A percentile compares a stretch with the other conserved stretches of the same genome.
These are phyloP conservation scores for Neurospora crassa DNA, from an alignment of 2,329 filamentous ascomycete species.

Conservation along the genomic window DNA sequence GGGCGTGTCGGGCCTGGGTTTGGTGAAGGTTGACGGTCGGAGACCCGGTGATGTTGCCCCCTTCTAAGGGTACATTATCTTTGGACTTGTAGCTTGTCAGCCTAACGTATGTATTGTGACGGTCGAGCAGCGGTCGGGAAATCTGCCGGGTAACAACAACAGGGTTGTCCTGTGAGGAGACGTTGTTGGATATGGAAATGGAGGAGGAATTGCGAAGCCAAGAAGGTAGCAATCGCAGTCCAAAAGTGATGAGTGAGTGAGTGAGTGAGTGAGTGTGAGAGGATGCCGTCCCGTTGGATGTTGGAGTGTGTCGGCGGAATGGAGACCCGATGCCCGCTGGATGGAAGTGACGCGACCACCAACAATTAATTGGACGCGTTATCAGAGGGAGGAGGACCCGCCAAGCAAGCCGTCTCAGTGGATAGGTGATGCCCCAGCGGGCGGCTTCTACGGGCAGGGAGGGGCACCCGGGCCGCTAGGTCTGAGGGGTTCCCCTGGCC, in stretches of 20 bases:
- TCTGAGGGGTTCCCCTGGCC: neutral
- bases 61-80: conserved; percentile 17
- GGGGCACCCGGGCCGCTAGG: neutral
- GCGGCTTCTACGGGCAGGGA: neutral
- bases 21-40: conserved; percentile 17
- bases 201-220: neutral
- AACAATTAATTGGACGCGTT: neutral
- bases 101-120: neutral
- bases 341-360: neutral
- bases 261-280: neutral
- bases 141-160: neutral
- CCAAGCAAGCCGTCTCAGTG: neutral
- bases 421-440: neutral
- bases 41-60: conserved; percentile 19
- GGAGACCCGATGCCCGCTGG: neutral
- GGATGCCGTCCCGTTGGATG: too few relatives aligned
- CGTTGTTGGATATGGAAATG: neutral
- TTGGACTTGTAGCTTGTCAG: neutral
- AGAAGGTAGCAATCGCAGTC: neutral
- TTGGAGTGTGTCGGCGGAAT: neutral
- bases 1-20: conserved; percentile 1
- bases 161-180: neutral
- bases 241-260: neutral
- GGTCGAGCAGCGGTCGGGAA: neutral
- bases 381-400: neutral